A percentile compares a stretch with the other conserved stretches of the same genome.
Evolutionary conservation across 2,329 filamentous ascomycete species (phyloP).

Genomic region (Aotearoamyces nothofagi): DNA sequence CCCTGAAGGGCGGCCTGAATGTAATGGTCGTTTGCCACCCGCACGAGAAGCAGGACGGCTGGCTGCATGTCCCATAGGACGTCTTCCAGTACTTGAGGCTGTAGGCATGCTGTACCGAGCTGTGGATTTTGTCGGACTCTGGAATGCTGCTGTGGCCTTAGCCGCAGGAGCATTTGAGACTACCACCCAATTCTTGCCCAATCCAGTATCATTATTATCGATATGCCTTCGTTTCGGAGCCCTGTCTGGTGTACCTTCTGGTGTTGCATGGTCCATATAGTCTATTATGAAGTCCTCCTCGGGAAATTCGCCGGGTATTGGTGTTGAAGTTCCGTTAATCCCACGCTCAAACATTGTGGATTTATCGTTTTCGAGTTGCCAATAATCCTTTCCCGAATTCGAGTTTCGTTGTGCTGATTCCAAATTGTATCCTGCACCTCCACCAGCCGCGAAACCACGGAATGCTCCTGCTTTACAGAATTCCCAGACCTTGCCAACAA

Average conservation of each 20-base stretch:
- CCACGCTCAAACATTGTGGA: conserved; percentile 13
- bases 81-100: conserved; percentile 9
- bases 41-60: conserved; percentile 17
- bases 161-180: conserved; percentile 23
- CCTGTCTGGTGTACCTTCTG: conserved; percentile 22
- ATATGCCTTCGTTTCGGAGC: conserved; percentile 32
- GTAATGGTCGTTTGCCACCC: conserved; percentile 18
- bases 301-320: conserved; percentile 38
- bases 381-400: conserved; percentile 4
- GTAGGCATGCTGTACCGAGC: conserved; percentile 14
- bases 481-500: conserved; percentile 68
- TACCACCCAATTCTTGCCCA: conserved; percentile 58
- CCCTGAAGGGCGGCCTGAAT: conserved; percentile 20
- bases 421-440: conserved; percentile 51
- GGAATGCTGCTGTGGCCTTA: conserved; percentile 4
- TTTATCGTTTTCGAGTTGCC: conserved; percentile 8
- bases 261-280: conserved; percentile 23
- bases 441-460: conserved; percentile 74
- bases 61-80: conserved; percentile 7
- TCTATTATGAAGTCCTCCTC: conserved; percentile 29
- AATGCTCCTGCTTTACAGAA: conserved; percentile 68
- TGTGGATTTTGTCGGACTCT: conserved; percentile 5
- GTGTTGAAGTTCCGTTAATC: conserved; percentile 19
- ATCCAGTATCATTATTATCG: conserved; percentile 31
- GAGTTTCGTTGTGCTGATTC: neutral